Evolutionary conservation across 495 filamentous ascomycete species (phyloP).

Genomic region (Cryomyces antarcticus): DNA sequence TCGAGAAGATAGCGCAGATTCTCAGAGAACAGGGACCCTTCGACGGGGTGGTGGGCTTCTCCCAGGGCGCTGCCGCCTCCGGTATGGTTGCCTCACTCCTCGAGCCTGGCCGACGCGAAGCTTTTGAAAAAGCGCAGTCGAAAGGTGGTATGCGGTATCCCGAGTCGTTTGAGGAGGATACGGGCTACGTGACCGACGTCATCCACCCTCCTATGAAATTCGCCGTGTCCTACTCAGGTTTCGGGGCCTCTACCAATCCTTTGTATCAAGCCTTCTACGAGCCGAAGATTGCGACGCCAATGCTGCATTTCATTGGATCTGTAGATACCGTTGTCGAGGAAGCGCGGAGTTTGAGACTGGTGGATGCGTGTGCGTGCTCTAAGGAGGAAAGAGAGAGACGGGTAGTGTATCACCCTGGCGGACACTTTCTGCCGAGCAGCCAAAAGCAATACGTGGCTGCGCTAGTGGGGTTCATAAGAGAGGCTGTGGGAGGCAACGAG

Average conservation of each 20-base stretch:
- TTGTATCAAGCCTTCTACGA: conserved; percentile 52
- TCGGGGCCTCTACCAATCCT: conserved; percentile 36
- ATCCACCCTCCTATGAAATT: conserved; percentile 49
- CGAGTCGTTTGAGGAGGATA: conserved; percentile 25
- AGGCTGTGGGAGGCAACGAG: conserved; percentile 24
- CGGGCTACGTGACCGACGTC: conserved; percentile 23
- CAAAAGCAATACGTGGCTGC: conserved; percentile 59
- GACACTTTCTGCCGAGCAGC: conserved; percentile 68
- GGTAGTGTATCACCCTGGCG: conserved; percentile 73
- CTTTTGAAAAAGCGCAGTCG: conserved; percentile 20
- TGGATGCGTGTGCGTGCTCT: conserved; percentile 37
- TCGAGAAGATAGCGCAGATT: conserved; percentile 34
- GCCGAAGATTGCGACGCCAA: conserved; percentile 53
- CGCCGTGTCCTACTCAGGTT: conserved; percentile 61
- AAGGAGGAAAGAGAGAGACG: conserved; percentile 28
- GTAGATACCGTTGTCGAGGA: conserved; percentile 85
- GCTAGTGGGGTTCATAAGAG: conserved; percentile 53
- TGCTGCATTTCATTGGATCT: conserved; percentile 64
- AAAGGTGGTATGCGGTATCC: conserved; percentile 27
- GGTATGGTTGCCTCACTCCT: conserved; percentile 44
- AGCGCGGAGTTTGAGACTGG: conserved; percentile 38
- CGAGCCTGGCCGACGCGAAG: conserved; percentile 31
- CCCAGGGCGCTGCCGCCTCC: conserved; percentile 22
- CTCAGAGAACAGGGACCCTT: conserved; percentile 29
- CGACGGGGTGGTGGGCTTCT: conserved; percentile 24